Base-by-base conservation (phyloP, 2,329 filamentous ascomycete species). In the Colletotrichum noveboracense region DNA sequence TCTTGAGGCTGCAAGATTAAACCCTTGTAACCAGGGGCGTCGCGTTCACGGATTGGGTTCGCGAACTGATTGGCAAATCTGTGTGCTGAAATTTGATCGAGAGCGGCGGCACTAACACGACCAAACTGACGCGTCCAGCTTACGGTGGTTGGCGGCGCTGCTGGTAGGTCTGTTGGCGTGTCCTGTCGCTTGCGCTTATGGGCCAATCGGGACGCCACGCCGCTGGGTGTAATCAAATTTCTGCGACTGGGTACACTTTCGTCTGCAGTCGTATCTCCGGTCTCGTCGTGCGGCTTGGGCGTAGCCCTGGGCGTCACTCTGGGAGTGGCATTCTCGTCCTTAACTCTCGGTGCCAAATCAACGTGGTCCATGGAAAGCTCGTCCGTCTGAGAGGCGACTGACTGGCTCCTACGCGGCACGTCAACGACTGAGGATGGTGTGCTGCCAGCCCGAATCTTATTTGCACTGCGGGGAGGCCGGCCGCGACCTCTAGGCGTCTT, bases 11-110 rank as follows among this genome's bases (percentile, higher is more conserved):
- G 92, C 70, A 94, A 89, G 55, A 96, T 93, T 68, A 96, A 90
- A 77, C 92, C 91, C 76, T 90, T 91, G 81, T 96, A 96, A 7
- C 94, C 94, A 1, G 94, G 94, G 0, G 94, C 94, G 79, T 95
- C 93, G 48, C 91, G 91, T 78, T 95, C 93, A 13, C 94, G 93
- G 65, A 96, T 89, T 3, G 93, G 93, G 70, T 93, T 93, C 32
- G 93, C 93, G 81, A 96, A 96, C 84, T 95, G 95, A 78, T 94
- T 95, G 61, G 94, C 94, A 79, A 94, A 91, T 38, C 94, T 93
- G 82, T 96, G 94, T 69, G 92, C 94, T 28, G 92, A 91, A 75
- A 96, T 94, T 79, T 95, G 93, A 81, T 96, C 94, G 77, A 96
- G 88, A 14, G 94, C 92, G 6, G 93, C 93, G 6, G 90, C 91